Evolutionary conservation across 805 yeast genomes (phyloP).

Genomic region (Vanderwaltozyma verrucispora): DNA sequence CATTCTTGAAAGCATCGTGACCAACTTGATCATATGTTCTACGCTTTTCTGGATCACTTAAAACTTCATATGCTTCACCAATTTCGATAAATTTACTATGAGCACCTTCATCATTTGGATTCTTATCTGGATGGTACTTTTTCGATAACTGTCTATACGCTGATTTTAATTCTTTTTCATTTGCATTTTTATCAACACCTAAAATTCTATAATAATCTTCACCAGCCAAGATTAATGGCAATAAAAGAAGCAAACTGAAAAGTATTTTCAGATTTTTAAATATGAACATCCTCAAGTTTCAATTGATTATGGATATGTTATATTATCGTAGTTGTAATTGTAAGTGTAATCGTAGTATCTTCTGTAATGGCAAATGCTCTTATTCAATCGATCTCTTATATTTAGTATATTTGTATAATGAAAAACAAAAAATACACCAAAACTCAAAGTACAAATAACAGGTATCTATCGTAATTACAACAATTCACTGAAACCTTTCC

Average conservation of each 20-base stretch:
- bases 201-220: slow-evolving; percentile 50
- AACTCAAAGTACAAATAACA: no score
- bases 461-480: no score
- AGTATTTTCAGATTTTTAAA: no score
- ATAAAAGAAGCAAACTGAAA: not conserved
- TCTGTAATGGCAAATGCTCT: no score
- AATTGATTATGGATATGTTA: no score
- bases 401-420: no score
- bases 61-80: slow-evolving; percentile 87
- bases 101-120: slow-evolving; percentile 71
- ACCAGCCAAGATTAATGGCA: slow-evolving; percentile 15
- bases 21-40: slow-evolving; percentile 67
- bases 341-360: no score
- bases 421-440: no score
- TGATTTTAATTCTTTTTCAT: slow-evolving; percentile 70
- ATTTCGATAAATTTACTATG: slow-evolving; percentile 80
- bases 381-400: no score
- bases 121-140: slow-evolving; percentile 92
- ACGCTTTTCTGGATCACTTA: slow-evolving; percentile 62
- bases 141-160: slow-evolving; percentile 77
- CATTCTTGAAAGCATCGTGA: slow-evolving; percentile 56
- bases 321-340: no score
- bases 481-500: no score
- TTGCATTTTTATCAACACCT: slow-evolving; percentile 59
- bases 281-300: no score